These are phyloP conservation scores for Dendrocalamus sinicus DNA, from an alignment of 176 grass and related monocot genomes.

Conservation along the genomic window DNA sequence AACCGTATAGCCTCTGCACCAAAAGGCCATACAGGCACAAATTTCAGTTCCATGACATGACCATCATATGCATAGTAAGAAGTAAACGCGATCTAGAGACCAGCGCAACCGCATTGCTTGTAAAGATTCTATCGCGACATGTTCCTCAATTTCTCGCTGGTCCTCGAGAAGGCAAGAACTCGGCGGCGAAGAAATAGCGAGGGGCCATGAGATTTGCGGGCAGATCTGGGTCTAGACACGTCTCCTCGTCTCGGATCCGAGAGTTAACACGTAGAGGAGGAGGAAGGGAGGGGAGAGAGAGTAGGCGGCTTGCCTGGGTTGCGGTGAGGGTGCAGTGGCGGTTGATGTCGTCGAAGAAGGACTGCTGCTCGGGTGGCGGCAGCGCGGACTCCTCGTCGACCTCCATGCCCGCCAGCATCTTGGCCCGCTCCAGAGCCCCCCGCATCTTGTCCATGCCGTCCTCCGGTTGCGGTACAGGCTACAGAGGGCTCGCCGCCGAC, in stretches of 20 bases:
- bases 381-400: conserved; percentile 75
- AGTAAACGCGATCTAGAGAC: not conserved
- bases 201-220: not conserved
- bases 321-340: conserved; percentile 84
- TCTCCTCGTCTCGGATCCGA: conserved; percentile 10
- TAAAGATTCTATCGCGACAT: not conserved
- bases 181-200: not conserved
- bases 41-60: conserved; percentile 29
- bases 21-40: conserved; percentile 22
- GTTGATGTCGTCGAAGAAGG: conserved; percentile 93
- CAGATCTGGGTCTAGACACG: conserved; percentile 40
- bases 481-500: not conserved
- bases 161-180: not conserved
- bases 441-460: conserved; percentile 74
- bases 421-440: conserved; percentile 84
- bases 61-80: not conserved
- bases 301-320: conserved; percentile 58
- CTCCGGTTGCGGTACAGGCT: not conserved
- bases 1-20: conserved; percentile 86
- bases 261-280: not conserved
- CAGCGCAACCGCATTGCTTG: conserved; percentile 11
- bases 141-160: not conserved
- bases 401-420: conserved; percentile 97
- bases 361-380: conserved; percentile 69
- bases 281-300: not conserved